A percentile compares a stretch with the other conserved stretches of the same genome.
Evolutionary conservation across 345 rosid genomes (phyloP).

Genomic region (Chamaenerion angustifolium): DNA sequence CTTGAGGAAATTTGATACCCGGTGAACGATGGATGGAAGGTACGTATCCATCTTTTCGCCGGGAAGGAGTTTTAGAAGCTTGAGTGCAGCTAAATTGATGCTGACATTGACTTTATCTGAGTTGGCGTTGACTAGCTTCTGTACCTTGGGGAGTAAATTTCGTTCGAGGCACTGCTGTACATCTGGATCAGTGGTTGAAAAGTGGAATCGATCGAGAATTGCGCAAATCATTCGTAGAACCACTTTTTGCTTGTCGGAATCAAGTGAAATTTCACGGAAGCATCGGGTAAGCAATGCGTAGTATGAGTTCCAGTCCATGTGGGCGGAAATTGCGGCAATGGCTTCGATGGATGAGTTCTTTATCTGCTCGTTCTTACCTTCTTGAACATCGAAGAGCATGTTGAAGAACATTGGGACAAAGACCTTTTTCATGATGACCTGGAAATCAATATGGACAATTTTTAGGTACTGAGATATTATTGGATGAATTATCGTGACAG

Average conservation of each 20-base stretch:
- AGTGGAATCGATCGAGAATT: constrained; percentile 71
- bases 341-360: constrained; percentile 63
- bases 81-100: constrained; percentile 54
- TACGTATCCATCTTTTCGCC: constrained; percentile 61
- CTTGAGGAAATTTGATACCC: constrained; percentile 55
- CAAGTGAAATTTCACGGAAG: constrained; percentile 49
- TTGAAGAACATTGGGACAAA: constrained; percentile 72
- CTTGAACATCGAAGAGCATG: constrained; percentile 67
- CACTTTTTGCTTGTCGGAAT: constrained; percentile 51
- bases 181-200: constrained; percentile 19
- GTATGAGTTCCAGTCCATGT: constrained; percentile 70
- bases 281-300: constrained; percentile 52
- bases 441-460: constrained; percentile 10
- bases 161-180: constrained; percentile 48
- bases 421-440: constrained; percentile 62
- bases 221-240: constrained; percentile 53
- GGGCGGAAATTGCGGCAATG: constrained; percentile 58
- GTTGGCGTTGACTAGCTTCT: constrained; percentile 44
- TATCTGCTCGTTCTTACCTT: constrained; percentile 49
- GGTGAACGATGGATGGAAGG: constrained; percentile 63
- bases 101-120: constrained; percentile 55
- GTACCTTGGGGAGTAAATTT: constrained; percentile 54
- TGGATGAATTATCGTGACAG: too few relatives aligned
- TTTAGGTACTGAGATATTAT: too few relatives aligned
- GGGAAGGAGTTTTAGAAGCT: constrained; percentile 81